phyloP scores from a whole-genome alignment of 495 filamentous ascomycete genomes.

The Penicillium odoratum region DNA sequence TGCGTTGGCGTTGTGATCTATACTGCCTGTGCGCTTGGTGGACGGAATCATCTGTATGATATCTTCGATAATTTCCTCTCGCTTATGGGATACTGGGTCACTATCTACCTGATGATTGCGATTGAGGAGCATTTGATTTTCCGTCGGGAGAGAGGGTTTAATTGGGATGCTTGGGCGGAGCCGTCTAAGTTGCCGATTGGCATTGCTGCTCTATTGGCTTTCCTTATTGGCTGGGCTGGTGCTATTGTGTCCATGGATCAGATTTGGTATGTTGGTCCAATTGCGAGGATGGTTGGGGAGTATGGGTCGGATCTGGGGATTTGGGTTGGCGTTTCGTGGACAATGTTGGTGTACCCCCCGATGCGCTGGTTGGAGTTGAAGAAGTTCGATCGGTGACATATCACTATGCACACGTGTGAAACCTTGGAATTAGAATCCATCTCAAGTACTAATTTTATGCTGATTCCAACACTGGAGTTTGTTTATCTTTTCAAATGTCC shows the following conservation, averaged over 20 bases:
- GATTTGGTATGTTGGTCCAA: constrained; percentile 57
- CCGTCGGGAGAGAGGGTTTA: constrained; percentile 42
- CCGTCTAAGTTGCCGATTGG: constrained; percentile 54
- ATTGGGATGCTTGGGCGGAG: constrained; percentile 60
- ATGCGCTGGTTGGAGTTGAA: constrained; percentile 49
- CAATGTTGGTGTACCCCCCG: constrained; percentile 46
- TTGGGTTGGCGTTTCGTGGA: constrained; percentile 48
- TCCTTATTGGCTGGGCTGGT: constrained; percentile 62
- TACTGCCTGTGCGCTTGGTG: constrained; percentile 55
- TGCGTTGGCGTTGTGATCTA: constrained; percentile 52
- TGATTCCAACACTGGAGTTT: no score
- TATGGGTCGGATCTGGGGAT: constrained; percentile 37
- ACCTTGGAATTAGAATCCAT: no score
- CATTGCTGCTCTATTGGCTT: constrained; percentile 55
- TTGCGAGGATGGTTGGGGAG: constrained; percentile 46
- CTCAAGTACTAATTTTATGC: no score
- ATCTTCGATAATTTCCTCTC: constrained; percentile 61
- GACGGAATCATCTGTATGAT: constrained; percentile 50
- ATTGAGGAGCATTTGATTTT: constrained; percentile 57
- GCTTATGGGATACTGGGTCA: constrained; percentile 61
- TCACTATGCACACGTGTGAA: background rate
- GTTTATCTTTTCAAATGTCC: no score
- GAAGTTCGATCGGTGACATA: constrained; percentile 23
- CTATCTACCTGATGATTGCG: constrained; percentile 52
- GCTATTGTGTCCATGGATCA: constrained; percentile 64